Conservation (phyloP, 1,284 basidiomycete genomes). For the Malassezia caprae region DNA sequence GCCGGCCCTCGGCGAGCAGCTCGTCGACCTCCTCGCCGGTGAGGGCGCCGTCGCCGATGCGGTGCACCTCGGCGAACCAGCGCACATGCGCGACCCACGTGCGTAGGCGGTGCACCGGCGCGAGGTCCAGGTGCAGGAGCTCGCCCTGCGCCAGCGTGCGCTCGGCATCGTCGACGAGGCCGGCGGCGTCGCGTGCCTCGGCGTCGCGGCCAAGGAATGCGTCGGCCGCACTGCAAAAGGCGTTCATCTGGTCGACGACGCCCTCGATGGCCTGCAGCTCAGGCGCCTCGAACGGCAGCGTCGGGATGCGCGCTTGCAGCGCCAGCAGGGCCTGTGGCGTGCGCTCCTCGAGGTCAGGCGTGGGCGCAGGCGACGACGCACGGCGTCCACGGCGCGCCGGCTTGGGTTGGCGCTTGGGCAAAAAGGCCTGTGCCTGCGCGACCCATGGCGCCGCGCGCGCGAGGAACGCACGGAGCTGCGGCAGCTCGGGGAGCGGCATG, state of each 20-base stretch:
- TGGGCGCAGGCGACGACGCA: not conserved
- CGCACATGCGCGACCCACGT: slow-evolving; percentile 64
- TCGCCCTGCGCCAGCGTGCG: slow-evolving; percentile 60
- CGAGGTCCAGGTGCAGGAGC: slow-evolving; percentile 65
- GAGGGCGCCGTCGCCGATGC: slow-evolving; percentile 21
- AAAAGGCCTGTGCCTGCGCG: slow-evolving; percentile 52
- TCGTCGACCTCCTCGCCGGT: slow-evolving; percentile 53
- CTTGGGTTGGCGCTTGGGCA: slow-evolving; percentile 52
- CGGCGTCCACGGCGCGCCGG: slow-evolving; percentile 1
- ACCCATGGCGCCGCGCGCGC: slow-evolving; percentile 72
- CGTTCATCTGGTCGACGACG: slow-evolving; percentile 60
- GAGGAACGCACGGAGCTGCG: slow-evolving; percentile 66
- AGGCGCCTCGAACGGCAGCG: slow-evolving; percentile 66
- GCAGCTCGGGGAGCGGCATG: slow-evolving; percentile 62
- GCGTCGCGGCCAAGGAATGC: slow-evolving; percentile 18
- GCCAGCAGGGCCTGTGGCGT: slow-evolving; percentile 37
- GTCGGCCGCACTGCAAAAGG: slow-evolving; percentile 56
- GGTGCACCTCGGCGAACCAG: slow-evolving; percentile 54
- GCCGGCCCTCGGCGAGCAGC: slow-evolving; percentile 60
- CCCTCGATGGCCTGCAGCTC: slow-evolving; percentile 59
- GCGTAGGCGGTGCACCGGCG: slow-evolving; percentile 64
- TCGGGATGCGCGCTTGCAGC: slow-evolving; percentile 61
- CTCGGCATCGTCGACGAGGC: slow-evolving; percentile 58
- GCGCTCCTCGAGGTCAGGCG: slow-evolving; percentile 16
- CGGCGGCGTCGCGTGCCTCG: slow-evolving; percentile 6